Conservation (phyloP, 2,329 filamentous ascomycete genomes). For the Mycogone perniciosa region DNA sequence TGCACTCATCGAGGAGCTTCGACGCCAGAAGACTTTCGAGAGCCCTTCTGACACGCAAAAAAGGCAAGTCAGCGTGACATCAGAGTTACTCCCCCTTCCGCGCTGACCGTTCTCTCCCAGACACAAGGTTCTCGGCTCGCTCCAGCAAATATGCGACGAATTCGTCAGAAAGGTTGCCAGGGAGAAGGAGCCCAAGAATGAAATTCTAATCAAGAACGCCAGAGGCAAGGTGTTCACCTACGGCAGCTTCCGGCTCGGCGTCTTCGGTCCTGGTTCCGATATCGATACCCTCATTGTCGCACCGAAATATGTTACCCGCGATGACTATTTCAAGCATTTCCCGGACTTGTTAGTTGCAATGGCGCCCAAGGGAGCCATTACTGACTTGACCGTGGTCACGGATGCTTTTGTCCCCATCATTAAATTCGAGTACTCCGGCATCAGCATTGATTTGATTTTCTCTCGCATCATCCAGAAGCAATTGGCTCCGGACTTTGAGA, state of each 20-base stretch:
- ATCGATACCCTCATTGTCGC: constrained; percentile 94
- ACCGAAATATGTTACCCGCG: constrained; percentile 78
- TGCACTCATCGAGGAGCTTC: constrained; percentile 75
- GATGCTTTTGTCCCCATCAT: constrained; percentile 96
- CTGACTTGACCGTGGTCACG: constrained; percentile 76
- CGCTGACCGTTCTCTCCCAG: constrained; percentile 33
- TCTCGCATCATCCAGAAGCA: constrained; percentile 66
- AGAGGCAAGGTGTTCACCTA: constrained; percentile 94
- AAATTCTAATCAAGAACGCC: constrained; percentile 72
- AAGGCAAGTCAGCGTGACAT: constrained; percentile 47
- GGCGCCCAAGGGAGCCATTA: constrained; percentile 71
- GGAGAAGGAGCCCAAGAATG: constrained; percentile 63
- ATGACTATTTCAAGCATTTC: constrained; percentile 89
- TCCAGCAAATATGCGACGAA: constrained; percentile 75
- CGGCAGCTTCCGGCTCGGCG: constrained; percentile 89
- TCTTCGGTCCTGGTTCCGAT: constrained; percentile 92
- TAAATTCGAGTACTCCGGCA: constrained; percentile 84
- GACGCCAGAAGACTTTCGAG: constrained; percentile 88
- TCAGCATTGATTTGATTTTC: constrained; percentile 93
- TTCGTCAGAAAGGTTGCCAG: constrained; percentile 79
- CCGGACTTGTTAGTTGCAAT: constrained; percentile 72
- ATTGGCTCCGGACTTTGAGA: constrained; percentile 59
- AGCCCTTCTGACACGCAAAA: constrained; percentile 73
- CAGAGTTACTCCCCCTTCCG: background rate
- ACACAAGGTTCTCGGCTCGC: constrained; percentile 63